A percentile compares a stretch with the other conserved stretches of the same genome.
Conservation (phyloP, 2,329 filamentous ascomycete genomes). For the Neurospora sp. region DNA sequence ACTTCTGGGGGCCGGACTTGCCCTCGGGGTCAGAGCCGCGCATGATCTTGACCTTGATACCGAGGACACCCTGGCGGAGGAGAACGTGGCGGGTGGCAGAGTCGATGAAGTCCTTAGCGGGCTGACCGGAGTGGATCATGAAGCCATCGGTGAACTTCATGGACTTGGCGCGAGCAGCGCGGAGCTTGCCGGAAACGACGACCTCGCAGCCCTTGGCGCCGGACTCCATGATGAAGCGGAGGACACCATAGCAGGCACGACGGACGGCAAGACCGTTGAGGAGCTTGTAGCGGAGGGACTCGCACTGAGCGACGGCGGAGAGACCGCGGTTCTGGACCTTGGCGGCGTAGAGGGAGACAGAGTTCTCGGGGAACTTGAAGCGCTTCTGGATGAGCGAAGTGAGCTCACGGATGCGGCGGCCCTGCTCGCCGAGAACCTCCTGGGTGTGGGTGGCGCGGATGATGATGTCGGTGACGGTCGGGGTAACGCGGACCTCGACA, state of each 20-base stretch:
- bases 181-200: slow-evolving; percentile 97
- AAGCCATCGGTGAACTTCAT: slow-evolving; percentile 99
- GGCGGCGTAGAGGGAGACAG: slow-evolving; percentile 97
- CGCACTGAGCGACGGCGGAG: slow-evolving; percentile 98
- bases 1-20: slow-evolving; percentile 96
- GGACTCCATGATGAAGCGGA: slow-evolving; percentile 99
- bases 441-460: slow-evolving; percentile 99
- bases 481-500: slow-evolving; percentile 99
- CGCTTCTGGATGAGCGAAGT: slow-evolving; percentile 99
- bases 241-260: slow-evolving; percentile 98
- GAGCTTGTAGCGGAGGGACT: slow-evolving; percentile 99
- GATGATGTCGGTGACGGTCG: slow-evolving; percentile 99
- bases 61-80: slow-evolving; percentile 97
- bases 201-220: slow-evolving; percentile 99
- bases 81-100: slow-evolving; percentile 97
- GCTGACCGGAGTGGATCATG: slow-evolving; percentile 99
- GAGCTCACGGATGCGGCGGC: slow-evolving; percentile 98
- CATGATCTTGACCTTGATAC: slow-evolving; percentile 99
- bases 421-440: slow-evolving; percentile 99
- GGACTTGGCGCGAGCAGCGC: slow-evolving; percentile 97
- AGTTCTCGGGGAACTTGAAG: slow-evolving; percentile 99
- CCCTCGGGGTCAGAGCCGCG: slow-evolving; percentile 98
- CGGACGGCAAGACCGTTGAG: slow-evolving; percentile 98
- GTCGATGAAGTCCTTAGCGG: slow-evolving; percentile 99
- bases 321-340: slow-evolving; percentile 99